These are phyloP conservation scores for Polyporus arcularius DNA, from an alignment of 768 basidiomycete species.

Conservation along the genomic window DNA sequence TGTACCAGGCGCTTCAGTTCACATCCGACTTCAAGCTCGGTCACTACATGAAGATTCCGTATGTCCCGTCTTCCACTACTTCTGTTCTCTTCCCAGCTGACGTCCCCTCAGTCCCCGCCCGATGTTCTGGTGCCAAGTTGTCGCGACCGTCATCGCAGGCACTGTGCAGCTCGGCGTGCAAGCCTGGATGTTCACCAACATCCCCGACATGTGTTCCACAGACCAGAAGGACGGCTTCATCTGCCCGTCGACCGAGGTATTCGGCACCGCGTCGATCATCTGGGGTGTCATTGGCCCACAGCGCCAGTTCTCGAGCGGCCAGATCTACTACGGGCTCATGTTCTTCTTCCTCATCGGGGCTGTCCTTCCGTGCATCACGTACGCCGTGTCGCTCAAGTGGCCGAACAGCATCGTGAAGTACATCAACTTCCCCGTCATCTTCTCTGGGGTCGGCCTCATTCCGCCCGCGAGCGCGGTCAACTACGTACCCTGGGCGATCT, in stretches of 20 bases:
- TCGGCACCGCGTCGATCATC: conserved; percentile 78
- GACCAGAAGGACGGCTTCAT: conserved; percentile 64
- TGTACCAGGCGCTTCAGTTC: conserved; percentile 69
- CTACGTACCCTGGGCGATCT: conserved; percentile 77
- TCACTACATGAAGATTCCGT: conserved; percentile 69
- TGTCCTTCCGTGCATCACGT: conserved; percentile 57
- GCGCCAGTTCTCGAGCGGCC: conserved; percentile 67
- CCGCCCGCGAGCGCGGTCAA: conserved; percentile 90
- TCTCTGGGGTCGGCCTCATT: conserved; percentile 67
- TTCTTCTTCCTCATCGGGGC: conserved; percentile 83
- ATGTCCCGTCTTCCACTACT: not conserved
- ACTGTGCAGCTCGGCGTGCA: conserved; percentile 78
- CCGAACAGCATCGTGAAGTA: conserved; percentile 70
- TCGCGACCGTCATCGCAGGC: conserved; percentile 68
- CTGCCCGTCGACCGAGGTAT: conserved; percentile 70
- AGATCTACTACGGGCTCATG: conserved; percentile 47
- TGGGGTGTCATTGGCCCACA: conserved; percentile 77
- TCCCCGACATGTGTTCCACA: conserved; percentile 57
- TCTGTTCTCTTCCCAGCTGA: not conserved
- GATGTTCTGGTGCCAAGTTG: conserved; percentile 73
- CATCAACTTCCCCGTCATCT: conserved; percentile 52
- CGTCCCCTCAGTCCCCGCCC: conserved; percentile 43
- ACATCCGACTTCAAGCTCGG: conserved; percentile 79
- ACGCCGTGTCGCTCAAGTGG: conserved; percentile 55
- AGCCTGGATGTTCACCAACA: conserved; percentile 74